phyloP scores from a whole-genome alignment of 106 monocot genomes.

The Cymbidium sinense region DNA sequence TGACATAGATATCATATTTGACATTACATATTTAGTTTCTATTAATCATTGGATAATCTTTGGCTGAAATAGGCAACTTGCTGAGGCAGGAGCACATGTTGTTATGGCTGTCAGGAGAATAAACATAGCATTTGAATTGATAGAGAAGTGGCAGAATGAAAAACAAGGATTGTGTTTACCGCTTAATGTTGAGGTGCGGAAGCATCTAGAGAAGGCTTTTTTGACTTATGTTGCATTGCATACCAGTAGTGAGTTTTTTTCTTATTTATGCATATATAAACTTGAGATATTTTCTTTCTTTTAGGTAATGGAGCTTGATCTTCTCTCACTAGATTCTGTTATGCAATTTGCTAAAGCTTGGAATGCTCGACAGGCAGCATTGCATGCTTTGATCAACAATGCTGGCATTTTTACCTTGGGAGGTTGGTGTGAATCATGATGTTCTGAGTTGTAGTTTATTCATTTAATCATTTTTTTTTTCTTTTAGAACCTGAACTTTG shows the following conservation, averaged over 20 bases:
- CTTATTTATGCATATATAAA: background rate
- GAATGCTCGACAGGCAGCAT: slow-evolving; percentile 66
- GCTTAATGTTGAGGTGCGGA: slow-evolving; percentile 79
- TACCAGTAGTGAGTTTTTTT: too few relatives aligned
- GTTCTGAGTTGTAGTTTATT: too few relatives aligned
- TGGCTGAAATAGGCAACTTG: slow-evolving; percentile 73
- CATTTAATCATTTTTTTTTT: background rate
- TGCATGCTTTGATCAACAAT: slow-evolving; percentile 90
- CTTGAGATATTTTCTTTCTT: slow-evolving; percentile 36
- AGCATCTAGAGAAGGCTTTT: background rate
- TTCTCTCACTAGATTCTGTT: too few relatives aligned
- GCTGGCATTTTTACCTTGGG: slow-evolving; percentile 90
- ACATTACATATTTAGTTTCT: background rate
- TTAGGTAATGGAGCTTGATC: too few relatives aligned
- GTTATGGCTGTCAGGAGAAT: slow-evolving; percentile 99
- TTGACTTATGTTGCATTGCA: too few relatives aligned
- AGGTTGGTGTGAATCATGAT: too few relatives aligned
- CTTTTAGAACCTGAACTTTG: background rate
- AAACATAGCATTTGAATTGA: slow-evolving; percentile 86
- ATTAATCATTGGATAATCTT: too few relatives aligned
- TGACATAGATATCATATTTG: background rate
- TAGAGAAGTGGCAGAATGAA: slow-evolving; percentile 76
- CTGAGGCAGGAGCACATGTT: slow-evolving; percentile 75
- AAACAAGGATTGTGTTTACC: slow-evolving; percentile 31
- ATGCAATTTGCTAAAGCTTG: too few relatives aligned